A percentile compares a stretch with the other conserved stretches of the same genome.
These are phyloP conservation scores for Clarireedia hainanense DNA, from an alignment of 2,329 filamentous ascomycete species.

Conservation along the genomic window DNA sequence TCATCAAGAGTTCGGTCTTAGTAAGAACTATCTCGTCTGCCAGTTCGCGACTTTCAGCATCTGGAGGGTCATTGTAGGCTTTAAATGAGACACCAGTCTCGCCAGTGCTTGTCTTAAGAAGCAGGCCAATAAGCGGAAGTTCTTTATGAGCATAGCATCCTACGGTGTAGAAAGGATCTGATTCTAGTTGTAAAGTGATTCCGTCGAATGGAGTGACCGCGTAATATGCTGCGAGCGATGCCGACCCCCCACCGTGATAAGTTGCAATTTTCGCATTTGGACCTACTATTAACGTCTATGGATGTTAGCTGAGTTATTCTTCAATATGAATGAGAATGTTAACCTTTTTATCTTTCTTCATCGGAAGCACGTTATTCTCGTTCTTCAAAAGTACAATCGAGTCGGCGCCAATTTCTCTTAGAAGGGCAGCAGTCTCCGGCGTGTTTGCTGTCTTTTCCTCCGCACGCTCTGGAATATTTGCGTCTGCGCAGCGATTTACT, in stretches of 20 bases:
- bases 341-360: slow-evolving; percentile 34
- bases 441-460: slow-evolving; percentile 23
- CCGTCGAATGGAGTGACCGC: slow-evolving; percentile 67
- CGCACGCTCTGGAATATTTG: slow-evolving; percentile 22
- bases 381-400: slow-evolving; percentile 60
- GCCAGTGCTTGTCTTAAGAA: slow-evolving; percentile 44
- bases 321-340: slow-evolving; percentile 45
- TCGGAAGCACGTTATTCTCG: slow-evolving; percentile 45
- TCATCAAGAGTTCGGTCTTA: slow-evolving; percentile 37
- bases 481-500: slow-evolving; percentile 31
- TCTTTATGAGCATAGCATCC: slow-evolving; percentile 57
- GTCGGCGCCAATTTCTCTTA: slow-evolving; percentile 50
- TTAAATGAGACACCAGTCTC: slow-evolving; percentile 50
- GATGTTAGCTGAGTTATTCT: slow-evolving; percentile 21
- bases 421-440: slow-evolving; percentile 34
- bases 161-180: slow-evolving; percentile 40
- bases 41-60: slow-evolving; percentile 36
- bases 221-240: slow-evolving; percentile 52
- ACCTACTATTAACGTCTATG: slow-evolving; percentile 44
- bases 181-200: slow-evolving; percentile 34
- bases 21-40: slow-evolving; percentile 43
- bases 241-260: slow-evolving; percentile 58
- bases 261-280: slow-evolving; percentile 49
- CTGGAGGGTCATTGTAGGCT: slow-evolving; percentile 55
- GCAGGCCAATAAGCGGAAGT: slow-evolving; percentile 39